These are phyloP conservation scores for Thuidium tamariscinum DNA, from an alignment of 225 moss, liverwort and hornwort genomes.

Conservation along the genomic window DNA sequence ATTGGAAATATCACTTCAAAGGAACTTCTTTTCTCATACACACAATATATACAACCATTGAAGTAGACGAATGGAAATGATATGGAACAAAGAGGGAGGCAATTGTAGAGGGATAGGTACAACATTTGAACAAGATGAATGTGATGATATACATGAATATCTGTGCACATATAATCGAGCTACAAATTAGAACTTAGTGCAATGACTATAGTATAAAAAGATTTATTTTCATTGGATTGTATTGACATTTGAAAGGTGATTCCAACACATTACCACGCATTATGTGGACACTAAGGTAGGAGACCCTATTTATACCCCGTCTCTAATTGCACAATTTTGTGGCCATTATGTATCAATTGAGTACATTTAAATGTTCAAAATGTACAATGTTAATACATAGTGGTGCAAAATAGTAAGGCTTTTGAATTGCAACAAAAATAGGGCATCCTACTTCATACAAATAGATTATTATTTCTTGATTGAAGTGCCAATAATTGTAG, in stretches of 20 bases:
- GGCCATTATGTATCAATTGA: background rate
- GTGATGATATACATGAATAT: rapidly evolving
- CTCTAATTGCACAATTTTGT: too few relatives aligned
- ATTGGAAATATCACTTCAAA: background rate
- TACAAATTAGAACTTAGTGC: background rate
- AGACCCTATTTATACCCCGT: background rate
- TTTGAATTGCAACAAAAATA: too few relatives aligned
- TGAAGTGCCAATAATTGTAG: background rate
- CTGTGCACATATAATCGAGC: rapidly evolving
- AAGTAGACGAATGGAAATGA: background rate
- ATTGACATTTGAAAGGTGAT: background rate
- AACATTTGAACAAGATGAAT: background rate
- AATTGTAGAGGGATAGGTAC: rapidly evolving
- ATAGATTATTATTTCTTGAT: background rate
- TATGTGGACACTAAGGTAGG: background rate
- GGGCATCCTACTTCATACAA: background rate
- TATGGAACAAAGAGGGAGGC: background rate
- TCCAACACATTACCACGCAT: background rate
- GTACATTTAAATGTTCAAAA: background rate
- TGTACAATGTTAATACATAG: background rate
- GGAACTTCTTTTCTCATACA: too few relatives aligned
- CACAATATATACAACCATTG: background rate
- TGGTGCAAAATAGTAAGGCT: background rate
- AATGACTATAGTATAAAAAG: background rate
- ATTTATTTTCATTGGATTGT: background rate